phyloP scores from a whole-genome alignment of 192 early-diverging fungal species.

The Podochytrium sp. region DNA sequence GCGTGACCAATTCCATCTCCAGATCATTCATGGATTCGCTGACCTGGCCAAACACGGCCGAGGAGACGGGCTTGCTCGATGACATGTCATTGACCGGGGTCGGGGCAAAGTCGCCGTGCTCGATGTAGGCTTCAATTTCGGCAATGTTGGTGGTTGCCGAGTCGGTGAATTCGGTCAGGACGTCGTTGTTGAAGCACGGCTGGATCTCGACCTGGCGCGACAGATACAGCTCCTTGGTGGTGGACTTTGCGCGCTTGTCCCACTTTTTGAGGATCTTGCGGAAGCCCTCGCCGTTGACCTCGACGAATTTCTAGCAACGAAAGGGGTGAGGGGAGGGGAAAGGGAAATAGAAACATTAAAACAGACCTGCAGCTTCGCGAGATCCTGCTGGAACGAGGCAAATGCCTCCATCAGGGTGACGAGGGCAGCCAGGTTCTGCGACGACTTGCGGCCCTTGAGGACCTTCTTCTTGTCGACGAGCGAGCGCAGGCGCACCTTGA shows the following conservation, averaged over 20 bases:
- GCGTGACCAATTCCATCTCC: slow-evolving; percentile 35
- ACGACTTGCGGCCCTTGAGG: slow-evolving; percentile 31
- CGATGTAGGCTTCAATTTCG: slow-evolving; percentile 64
- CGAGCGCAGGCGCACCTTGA: slow-evolving; percentile 85
- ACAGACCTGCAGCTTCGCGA: slow-evolving; percentile 91
- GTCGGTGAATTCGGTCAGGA: slow-evolving; percentile 89
- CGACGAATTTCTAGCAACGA: slow-evolving; percentile 85
- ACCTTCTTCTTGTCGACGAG: slow-evolving; percentile 53
- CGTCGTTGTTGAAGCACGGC: slow-evolving; percentile 94
- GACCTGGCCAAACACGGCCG: slow-evolving; percentile 22
- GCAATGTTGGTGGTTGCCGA: slow-evolving; percentile 74
- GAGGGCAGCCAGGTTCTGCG: slow-evolving; percentile 59
- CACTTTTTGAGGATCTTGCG: slow-evolving; percentile 99
- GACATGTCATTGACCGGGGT: neutral
- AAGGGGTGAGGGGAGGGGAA: neutral
- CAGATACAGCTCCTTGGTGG: slow-evolving; percentile 97
- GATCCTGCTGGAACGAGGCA: slow-evolving; percentile 86
- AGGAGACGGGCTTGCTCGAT: neutral
- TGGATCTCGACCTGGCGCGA: slow-evolving; percentile 97
- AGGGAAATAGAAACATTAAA: neutral
- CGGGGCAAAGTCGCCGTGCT: slow-evolving; percentile 14
- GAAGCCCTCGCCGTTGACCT: slow-evolving; percentile 95
- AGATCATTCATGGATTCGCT: slow-evolving; percentile 37
- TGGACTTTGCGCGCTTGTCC: slow-evolving; percentile 98
- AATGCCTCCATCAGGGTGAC: slow-evolving; percentile 87